Evolutionary conservation across 768 basidiomycete species (phyloP).

Genomic region (Grammothele lineata): DNA sequence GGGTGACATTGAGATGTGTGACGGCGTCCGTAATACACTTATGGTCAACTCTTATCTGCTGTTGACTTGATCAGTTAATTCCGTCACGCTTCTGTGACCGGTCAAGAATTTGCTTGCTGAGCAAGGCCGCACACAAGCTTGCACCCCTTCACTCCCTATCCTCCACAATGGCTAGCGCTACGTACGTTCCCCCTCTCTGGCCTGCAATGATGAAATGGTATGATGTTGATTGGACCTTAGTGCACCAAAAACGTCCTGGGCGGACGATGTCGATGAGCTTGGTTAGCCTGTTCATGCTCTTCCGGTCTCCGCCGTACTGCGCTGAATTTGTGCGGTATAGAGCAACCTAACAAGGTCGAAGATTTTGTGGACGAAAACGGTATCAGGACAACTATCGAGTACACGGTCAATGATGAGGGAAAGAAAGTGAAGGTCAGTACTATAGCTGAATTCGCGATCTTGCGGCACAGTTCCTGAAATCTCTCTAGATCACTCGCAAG

Average conservation of each 20-base stretch:
- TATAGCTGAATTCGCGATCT: too few relatives aligned
- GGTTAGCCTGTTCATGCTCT: slow-evolving; percentile 33
- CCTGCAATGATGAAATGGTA: too few relatives aligned
- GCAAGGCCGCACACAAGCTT: slow-evolving; percentile 1
- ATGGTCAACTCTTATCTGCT: too few relatives aligned
- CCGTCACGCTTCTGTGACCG: too few relatives aligned
- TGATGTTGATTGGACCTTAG: slow-evolving; percentile 5
- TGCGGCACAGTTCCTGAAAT: background rate
- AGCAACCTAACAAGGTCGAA: slow-evolving; percentile 49
- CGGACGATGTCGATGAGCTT: slow-evolving; percentile 80
- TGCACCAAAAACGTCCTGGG: slow-evolving; percentile 72
- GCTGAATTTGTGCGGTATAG: too few relatives aligned
- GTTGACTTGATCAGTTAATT: too few relatives aligned
- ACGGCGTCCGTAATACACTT: too few relatives aligned
- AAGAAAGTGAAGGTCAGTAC: slow-evolving; percentile 84
- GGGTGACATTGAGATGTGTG: too few relatives aligned
- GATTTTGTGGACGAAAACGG: slow-evolving; percentile 85
- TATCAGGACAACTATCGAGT: slow-evolving; percentile 80
- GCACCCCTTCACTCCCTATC: background rate
- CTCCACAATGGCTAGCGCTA: slow-evolving; percentile 10
- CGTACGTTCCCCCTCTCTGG: slow-evolving; percentile 1
- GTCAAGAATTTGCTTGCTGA: background rate
- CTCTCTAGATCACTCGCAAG: slow-evolving; percentile 70
- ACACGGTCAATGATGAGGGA: slow-evolving; percentile 83
- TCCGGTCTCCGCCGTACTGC: background rate